phyloP scores from a whole-genome alignment of 2,329 filamentous ascomycete genomes.

The Arthrobotrys conoides region DNA sequence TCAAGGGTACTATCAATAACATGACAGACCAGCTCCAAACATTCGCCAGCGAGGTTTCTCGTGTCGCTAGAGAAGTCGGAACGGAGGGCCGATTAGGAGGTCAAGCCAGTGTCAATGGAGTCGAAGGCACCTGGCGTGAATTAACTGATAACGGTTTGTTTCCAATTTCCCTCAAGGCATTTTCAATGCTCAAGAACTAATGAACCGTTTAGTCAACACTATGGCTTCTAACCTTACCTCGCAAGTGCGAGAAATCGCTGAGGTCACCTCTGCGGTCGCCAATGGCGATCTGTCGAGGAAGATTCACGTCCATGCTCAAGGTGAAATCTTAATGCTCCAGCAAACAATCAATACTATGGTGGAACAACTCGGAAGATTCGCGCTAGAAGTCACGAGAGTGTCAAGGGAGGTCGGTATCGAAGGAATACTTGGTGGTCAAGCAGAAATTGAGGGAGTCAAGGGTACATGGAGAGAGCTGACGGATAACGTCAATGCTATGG shows the following conservation, averaged over 20 bases:
- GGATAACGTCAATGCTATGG: constrained; percentile 66
- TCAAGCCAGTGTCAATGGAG: constrained; percentile 91
- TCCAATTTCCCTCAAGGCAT: background rate
- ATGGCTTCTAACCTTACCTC: constrained; percentile 66
- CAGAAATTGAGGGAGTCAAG: constrained; percentile 85
- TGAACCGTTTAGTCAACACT: constrained; percentile 63
- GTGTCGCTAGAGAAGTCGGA: constrained; percentile 93
- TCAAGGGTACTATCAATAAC: constrained; percentile 97
- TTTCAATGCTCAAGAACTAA: background rate
- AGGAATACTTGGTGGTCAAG: constrained; percentile 84
- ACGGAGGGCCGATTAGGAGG: constrained; percentile 95
- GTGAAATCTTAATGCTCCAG: constrained; percentile 85
- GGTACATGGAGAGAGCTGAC: constrained; percentile 92
- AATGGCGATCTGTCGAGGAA: constrained; percentile 87
- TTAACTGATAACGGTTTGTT: constrained; percentile 79
- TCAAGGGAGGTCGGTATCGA: constrained; percentile 87
- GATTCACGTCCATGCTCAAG: constrained; percentile 83
- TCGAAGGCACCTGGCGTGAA: constrained; percentile 98
- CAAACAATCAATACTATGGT: constrained; percentile 93
- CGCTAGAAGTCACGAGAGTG: constrained; percentile 85
- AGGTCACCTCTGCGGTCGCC: constrained; percentile 85
- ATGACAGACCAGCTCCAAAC: constrained; percentile 99
- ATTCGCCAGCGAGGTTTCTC: constrained; percentile 95
- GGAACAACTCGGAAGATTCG: constrained; percentile 85
- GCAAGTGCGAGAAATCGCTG: constrained; percentile 83